These are phyloP conservation scores for Blastobotrys americana DNA, from an alignment of 805 yeast species.

Conservation along the genomic window DNA sequence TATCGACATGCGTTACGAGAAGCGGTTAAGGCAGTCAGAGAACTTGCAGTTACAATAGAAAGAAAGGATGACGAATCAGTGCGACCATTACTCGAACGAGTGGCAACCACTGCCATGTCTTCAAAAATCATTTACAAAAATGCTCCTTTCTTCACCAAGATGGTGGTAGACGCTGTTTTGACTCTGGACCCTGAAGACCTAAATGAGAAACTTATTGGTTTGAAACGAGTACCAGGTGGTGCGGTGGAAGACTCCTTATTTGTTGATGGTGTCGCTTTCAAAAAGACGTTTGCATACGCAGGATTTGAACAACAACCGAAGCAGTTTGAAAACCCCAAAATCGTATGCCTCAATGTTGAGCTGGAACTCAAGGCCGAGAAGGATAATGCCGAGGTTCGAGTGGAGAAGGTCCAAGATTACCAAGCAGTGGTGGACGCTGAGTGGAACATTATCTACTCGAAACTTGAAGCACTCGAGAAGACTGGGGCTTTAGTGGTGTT, in stretches of 20 bases:
- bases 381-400: constrained; percentile 97
- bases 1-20: constrained; percentile 72
- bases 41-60: constrained; percentile 66
- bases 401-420: constrained; percentile 86
- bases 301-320: constrained; percentile 99
- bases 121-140: constrained; percentile 87
- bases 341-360: constrained; percentile 82
- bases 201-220: constrained; percentile 86
- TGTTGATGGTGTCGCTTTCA: constrained; percentile 92
- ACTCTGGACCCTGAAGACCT: constrained; percentile 77
- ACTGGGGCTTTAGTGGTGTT: constrained; percentile 91
- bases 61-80: constrained; percentile 48
- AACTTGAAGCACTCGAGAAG: constrained; percentile 70
- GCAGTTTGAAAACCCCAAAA: constrained; percentile 67
- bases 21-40: constrained; percentile 66
- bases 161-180: constrained; percentile 94
- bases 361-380: constrained; percentile 96
- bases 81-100: constrained; percentile 73
- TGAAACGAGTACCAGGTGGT: constrained; percentile 93
- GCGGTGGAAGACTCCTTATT: constrained; percentile 88
- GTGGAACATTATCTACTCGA: constrained; percentile 87
- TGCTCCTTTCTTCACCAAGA: constrained; percentile 81
- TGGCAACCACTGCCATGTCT: constrained; percentile 97
- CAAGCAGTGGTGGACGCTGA: constrained; percentile 98
- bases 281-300: constrained; percentile 94